Conservation (phyloP, 192 early-diverging fungal species). For the Mycoemilia scoparia region DNA sequence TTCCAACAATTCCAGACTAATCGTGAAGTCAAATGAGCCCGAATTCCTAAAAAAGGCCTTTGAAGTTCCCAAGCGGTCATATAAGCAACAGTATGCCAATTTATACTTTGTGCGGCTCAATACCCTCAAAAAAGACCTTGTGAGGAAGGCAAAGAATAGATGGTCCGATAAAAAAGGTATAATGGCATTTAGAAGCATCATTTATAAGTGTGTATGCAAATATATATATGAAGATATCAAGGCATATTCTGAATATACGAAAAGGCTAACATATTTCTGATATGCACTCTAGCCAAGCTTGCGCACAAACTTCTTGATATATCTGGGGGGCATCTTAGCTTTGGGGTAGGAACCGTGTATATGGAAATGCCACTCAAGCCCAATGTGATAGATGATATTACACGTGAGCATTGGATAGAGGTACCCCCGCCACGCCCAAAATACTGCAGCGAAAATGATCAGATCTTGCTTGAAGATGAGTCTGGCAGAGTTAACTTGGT, state of each 20-base stretch:
- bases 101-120: conserved; percentile 65
- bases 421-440: conserved; percentile 39
- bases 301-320: conserved; percentile 61
- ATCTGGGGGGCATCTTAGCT: conserved; percentile 37
- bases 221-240: too few species aligned
- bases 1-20: too few species aligned
- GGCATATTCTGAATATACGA: too few species aligned
- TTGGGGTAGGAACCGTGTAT: conserved; percentile 74
- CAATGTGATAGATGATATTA: conserved; percentile 75
- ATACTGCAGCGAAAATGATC: conserved; percentile 46
- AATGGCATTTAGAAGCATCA: too few species aligned
- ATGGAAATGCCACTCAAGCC: conserved; percentile 76
- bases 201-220: too few species aligned
- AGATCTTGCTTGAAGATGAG: conserved; percentile 71
- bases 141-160: conserved; percentile 27
- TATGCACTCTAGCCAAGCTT: conserved; percentile 4
- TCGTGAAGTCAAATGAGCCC: too few species aligned
- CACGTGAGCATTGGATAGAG: conserved; percentile 56
- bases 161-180: conserved; percentile 6
- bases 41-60: too few species aligned
- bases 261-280: too few species aligned
- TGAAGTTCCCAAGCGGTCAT: conserved; percentile 39
- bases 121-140: conserved; percentile 38
- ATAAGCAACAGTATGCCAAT: conserved; percentile 68
- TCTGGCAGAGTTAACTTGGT: conserved; percentile 67